A percentile compares a stretch with the other conserved stretches of the same genome.
Conservation (phyloP, 768 basidiomycete genomes). For the Suillus fuscotomentosus region DNA sequence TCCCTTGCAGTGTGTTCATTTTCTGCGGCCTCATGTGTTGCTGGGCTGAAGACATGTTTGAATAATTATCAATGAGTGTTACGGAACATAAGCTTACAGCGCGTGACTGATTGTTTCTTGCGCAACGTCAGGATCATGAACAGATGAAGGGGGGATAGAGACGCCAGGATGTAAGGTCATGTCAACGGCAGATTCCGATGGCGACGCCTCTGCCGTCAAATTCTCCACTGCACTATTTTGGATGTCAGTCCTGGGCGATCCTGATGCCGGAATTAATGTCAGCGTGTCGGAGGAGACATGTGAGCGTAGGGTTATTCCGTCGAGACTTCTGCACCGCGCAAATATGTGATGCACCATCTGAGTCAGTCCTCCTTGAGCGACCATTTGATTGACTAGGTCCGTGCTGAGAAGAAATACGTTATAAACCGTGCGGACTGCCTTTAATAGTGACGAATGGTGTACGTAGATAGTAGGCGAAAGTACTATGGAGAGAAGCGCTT, state of each 20-base stretch:
- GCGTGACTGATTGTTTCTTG: not conserved
- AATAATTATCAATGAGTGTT: not conserved
- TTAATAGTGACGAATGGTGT: slow-evolving; percentile 93
- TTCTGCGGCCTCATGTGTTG: slow-evolving; percentile 1
- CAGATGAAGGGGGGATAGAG: not conserved
- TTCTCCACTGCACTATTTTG: not conserved
- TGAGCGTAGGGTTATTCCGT: slow-evolving; percentile 16
- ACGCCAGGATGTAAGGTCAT: not conserved
- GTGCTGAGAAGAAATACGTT: slow-evolving; percentile 93
- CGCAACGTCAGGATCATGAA: not conserved
- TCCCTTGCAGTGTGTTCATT: slow-evolving; percentile 33
- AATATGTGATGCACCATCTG: slow-evolving; percentile 99
- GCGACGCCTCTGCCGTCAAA: not conserved
- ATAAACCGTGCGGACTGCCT: slow-evolving; percentile 96
- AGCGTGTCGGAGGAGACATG: slow-evolving; percentile 23
- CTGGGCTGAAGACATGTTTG: not conserved
- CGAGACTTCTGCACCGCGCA: slow-evolving; percentile 60
- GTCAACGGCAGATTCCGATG: not conserved
- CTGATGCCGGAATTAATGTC: slow-evolving; percentile 1
- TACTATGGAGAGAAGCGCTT: slow-evolving; percentile 86
- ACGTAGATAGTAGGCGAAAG: slow-evolving; percentile 85
- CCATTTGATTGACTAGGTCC: slow-evolving; percentile 93
- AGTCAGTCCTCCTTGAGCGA: slow-evolving; percentile 95
- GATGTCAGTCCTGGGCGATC: not conserved
- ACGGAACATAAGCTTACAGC: not conserved